Conservation (phyloP, 83 land plant species). For the Picea abies region DNA sequence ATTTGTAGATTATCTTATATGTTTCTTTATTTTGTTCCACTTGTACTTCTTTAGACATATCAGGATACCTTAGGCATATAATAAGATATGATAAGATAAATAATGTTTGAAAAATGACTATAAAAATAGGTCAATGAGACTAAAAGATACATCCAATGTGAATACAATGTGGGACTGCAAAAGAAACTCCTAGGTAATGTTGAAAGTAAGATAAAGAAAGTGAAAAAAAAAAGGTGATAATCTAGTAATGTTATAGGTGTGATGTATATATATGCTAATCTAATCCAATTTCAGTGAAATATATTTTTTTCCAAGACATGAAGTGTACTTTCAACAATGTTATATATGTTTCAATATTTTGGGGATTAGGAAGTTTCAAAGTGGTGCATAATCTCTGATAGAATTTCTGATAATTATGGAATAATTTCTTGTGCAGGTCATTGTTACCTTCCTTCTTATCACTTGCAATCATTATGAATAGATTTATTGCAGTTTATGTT, state of each 20-base stretch:
- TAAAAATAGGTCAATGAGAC: too few species aligned
- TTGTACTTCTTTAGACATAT: neutral
- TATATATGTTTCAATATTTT: neutral
- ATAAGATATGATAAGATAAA: neutral
- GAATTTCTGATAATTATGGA: neutral
- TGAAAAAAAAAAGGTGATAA: too few species aligned
- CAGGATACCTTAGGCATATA: neutral
- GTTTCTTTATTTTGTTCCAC: neutral
- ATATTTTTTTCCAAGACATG: too few species aligned
- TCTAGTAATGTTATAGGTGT: too few species aligned
- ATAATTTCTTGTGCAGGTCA: constrained; percentile 59
- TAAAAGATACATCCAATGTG: neutral
- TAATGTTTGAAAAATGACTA: too few species aligned
- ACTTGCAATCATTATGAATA: constrained; percentile 63
- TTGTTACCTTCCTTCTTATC: constrained; percentile 66
- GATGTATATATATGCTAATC: too few species aligned
- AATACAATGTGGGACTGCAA: too few species aligned
- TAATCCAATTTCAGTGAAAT: too few species aligned
- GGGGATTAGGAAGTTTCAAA: neutral
- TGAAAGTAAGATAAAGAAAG: too few species aligned
- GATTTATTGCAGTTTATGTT: constrained; percentile 82
- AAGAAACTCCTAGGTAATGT: too few species aligned
- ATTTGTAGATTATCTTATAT: neutral
- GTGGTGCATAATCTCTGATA: neutral
- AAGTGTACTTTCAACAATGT: neutral